Percentiles rank a stretch among this genome's conserved stretches.
Conservation (phyloP, 805 yeast species). For the Saturnispora diversa region DNA sequence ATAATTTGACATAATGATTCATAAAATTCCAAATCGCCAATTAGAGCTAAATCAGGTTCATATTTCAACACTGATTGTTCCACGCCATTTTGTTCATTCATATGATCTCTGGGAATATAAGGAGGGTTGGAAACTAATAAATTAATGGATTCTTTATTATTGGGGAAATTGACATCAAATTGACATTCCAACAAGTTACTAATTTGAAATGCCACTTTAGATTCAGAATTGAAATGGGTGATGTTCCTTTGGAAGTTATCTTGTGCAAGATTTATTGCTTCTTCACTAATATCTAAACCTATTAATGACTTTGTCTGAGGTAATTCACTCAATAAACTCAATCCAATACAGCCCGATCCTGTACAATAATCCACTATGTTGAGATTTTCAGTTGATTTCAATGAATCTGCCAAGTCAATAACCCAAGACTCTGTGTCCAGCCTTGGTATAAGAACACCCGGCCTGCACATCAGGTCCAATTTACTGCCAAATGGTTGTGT, state of each 20-base stretch:
- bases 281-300: constrained; percentile 51
- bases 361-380: constrained; percentile 61
- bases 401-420: constrained; percentile 30
- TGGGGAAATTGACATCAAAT: constrained; percentile 14
- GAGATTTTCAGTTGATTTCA: constrained; percentile 5
- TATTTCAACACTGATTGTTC: constrained; percentile 57
- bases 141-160: constrained; percentile 29
- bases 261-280: constrained; percentile 44
- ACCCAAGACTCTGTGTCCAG: constrained; percentile 97
- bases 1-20: constrained; percentile 37
- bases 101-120: constrained; percentile 52
- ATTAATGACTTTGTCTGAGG: constrained; percentile 16
- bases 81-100: constrained; percentile 34
- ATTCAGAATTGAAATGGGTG: not conserved
- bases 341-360: constrained; percentile 82
- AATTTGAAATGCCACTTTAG: constrained; percentile 5
- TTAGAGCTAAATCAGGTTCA: constrained; percentile 76
- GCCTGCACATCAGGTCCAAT: constrained; percentile 49
- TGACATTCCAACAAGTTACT: constrained; percentile 9
- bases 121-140: constrained; percentile 87
- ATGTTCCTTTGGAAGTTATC: constrained; percentile 32
- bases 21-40: constrained; percentile 73
- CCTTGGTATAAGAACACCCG: constrained; percentile 77
- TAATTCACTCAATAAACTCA: constrained; percentile 35
- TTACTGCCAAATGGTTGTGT: constrained; percentile 73